Conservation (phyloP, 495 filamentous ascomycete genomes). For the Lasiosphaeria miniovina region DNA sequence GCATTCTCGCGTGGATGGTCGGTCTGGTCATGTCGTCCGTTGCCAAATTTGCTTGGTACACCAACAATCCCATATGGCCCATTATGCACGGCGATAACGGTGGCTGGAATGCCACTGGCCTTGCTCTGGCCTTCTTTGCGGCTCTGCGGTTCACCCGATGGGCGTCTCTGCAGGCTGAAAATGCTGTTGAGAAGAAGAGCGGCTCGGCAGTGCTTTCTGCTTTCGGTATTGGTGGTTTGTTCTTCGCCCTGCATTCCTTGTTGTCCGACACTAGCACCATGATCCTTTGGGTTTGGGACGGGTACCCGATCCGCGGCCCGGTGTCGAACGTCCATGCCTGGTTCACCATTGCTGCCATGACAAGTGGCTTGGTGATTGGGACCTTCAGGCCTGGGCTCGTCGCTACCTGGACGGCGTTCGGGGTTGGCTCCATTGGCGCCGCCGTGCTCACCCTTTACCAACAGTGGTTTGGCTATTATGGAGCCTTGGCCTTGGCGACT, state of each 20-base stretch:
- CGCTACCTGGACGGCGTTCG: constrained; percentile 77
- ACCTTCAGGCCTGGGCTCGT: constrained; percentile 66
- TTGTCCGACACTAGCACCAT: constrained; percentile 98
- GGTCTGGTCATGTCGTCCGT: constrained; percentile 82
- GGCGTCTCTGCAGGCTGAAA: constrained; percentile 50
- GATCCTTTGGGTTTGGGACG: constrained; percentile 99
- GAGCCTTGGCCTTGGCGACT: constrained; percentile 68
- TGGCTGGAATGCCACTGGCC: constrained; percentile 84
- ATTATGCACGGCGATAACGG: constrained; percentile 86
- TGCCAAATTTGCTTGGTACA: constrained; percentile 89
- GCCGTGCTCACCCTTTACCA: constrained; percentile 73
- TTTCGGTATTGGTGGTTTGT: constrained; percentile 74
- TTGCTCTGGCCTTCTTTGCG: constrained; percentile 72
- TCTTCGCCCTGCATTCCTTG: constrained; percentile 91
- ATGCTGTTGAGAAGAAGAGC: constrained; percentile 35
- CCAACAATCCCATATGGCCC: constrained; percentile 98
- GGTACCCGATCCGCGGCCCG: constrained; percentile 87
- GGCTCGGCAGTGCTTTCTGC: constrained; percentile 72
- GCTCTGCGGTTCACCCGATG: constrained; percentile 66
- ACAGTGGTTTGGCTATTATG: constrained; percentile 90
- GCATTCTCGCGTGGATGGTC: constrained; percentile 73
- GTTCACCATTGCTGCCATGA: constrained; percentile 82
- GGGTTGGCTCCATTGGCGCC: constrained; percentile 73
- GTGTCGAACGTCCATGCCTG: constrained; percentile 86
- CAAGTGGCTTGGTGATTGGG: constrained; percentile 74